Base-by-base conservation (phyloP, 805 yeast species). In the Blastobotrys parvus region DNA sequence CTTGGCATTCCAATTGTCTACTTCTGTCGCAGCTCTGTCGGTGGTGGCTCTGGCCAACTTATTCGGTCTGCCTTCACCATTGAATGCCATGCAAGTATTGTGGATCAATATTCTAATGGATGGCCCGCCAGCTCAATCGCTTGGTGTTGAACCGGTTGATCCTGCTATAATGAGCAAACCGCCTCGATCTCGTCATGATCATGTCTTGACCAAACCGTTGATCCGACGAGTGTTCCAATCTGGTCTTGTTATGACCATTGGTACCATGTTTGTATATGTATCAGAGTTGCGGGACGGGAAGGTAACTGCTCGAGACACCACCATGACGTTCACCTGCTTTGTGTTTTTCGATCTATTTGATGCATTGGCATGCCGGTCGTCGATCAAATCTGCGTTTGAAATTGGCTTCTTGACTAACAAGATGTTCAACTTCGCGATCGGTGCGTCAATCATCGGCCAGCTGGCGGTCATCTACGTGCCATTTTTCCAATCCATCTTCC, bases 41-140 rank as follows among this genome's bases (percentile, higher is more conserved):
- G 70, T 90, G 54, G 80, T 92, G 57, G 95, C 95, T 1, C 68
- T 89, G 50, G 74, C 95, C 1, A 90, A 97, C 1, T 66, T 89
- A 44, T 80, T 89, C 58, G 85, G 85, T 45, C 71, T 90, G 46
- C 95, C 96, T 40, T 89, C 87, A 54, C 98, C 98, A 8, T 72
- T 90, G 54, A 90, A 90, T 60, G 96, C 98, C 22, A 90, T 90
- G 98, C 97, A 92, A 69, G 92, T 90, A 55, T 69, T 90, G 56
- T 90, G 97, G 97, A 90, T 90, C 61, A 90, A 90, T 61, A 92
- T 90, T 49, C 72, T 90, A 45, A 90, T 90, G 98, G 98, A 90
- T 67, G 98, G 98, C 1, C 98, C 98, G 8, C 98, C 98, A 3
- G 97, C 97, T 1, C 98, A 90, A 67, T 84, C 95, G 0, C 69